A percentile compares a stretch with the other conserved stretches of the same genome.
These are phyloP conservation scores for Fusarium armeniacum DNA, from an alignment of 2,329 filamentous ascomycete species.

Conservation along the genomic window DNA sequence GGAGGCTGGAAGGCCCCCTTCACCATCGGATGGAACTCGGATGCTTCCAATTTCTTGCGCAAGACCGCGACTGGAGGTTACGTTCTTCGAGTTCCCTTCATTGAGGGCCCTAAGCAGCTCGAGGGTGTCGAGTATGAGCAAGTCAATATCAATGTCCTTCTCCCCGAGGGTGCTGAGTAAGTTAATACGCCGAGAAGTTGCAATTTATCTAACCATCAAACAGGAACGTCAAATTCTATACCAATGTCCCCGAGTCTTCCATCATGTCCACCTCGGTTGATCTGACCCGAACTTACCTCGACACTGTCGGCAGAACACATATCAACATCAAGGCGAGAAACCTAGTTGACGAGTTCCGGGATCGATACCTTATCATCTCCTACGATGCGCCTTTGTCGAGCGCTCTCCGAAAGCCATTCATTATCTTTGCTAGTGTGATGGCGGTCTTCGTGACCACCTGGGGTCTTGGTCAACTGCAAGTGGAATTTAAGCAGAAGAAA, in stretches of 20 bases:
- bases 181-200: constrained; percentile 52
- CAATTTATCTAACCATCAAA: constrained; percentile 55
- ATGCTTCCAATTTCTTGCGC: constrained; percentile 82
- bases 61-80: constrained; percentile 77
- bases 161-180: constrained; percentile 92
- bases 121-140: constrained; percentile 91
- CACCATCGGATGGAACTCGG: constrained; percentile 94
- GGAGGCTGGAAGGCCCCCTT: constrained; percentile 99
- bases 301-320: constrained; percentile 88
- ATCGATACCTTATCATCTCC: constrained; percentile 84
- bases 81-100: constrained; percentile 89
- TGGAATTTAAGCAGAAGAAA: constrained; percentile 75
- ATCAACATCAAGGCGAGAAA: constrained; percentile 86
- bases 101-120: constrained; percentile 88
- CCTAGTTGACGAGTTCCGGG: constrained; percentile 89
- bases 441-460: constrained; percentile 81
- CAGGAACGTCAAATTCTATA: constrained; percentile 84
- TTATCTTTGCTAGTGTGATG: constrained; percentile 81
- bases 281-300: constrained; percentile 90
- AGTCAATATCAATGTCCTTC: constrained; percentile 82
- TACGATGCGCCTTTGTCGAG: constrained; percentile 86
- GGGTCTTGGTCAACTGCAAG: constrained; percentile 81
- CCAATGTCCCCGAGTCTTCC: constrained; percentile 74
- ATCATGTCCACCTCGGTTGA: constrained; percentile 71
- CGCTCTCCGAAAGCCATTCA: constrained; percentile 85